Evolutionary conservation across 2,329 filamentous ascomycete genomes (phyloP), one percentile per base, ranked within the genome.

Genomic region (Colletotrichum trifolii): DNA sequence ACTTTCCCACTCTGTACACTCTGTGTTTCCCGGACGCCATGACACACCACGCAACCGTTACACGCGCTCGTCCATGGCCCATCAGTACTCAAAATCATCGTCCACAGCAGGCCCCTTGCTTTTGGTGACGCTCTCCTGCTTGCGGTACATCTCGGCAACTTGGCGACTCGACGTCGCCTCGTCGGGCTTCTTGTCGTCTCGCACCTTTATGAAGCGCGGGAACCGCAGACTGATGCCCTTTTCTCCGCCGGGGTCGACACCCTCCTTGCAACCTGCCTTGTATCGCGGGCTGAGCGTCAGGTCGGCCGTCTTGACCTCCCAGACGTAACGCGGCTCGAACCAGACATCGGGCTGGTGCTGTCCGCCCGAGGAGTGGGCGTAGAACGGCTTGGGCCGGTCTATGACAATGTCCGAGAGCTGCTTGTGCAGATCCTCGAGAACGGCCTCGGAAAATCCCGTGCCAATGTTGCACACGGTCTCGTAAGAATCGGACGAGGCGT

Each of bases 381-480:
- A 99, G 77, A 97, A 99, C 0, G 96, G 96, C 74, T 99, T 99
- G 2, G 95, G 88, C 1, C 90, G 89, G 74, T 97, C 93, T 71
- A 99, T 99, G 70, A 91, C 89, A 54, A 93, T 88, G 8, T 88
- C 85, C 0, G 87, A 90, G 35, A 99, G 88, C 55, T 90, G 84
- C 33, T 86, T 83, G 81, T 98, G 89, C 12, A 98, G 84, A 40
- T 94, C 91, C 73, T 96, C 92, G n/a, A 99, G 90, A 3, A 95
- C 85, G n/a, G 90, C 92, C 78, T 99, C 96, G 1, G 91, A 95
- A 80, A 99, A 99, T 2, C 96, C 96, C 0, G 96, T 99, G 70
- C 96, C 96, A 72, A 99, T 98, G 77, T 99, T 99, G 87, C 96
- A 99, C 2, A 99, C 90, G 0, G 94, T 96, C 78, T 99, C 96